Evolutionary conservation across 441 rosid species (phyloP).

Genomic region (Rhodomyrtus psidioides): DNA sequence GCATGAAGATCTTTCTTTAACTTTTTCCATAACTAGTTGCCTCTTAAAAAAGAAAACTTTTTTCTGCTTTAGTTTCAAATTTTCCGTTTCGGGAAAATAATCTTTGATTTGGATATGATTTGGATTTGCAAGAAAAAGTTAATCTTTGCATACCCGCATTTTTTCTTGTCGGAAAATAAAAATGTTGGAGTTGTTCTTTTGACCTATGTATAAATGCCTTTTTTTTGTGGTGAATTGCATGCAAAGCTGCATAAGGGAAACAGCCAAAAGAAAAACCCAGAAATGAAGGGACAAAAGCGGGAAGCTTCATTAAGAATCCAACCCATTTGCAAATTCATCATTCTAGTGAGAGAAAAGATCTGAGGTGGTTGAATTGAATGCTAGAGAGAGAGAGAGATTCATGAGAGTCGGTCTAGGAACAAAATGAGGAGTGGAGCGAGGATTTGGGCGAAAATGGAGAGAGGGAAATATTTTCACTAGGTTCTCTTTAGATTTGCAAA

Average conservation of each 20-base stretch:
- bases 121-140: not conserved
- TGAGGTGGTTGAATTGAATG: not conserved
- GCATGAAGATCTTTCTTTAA: not conserved
- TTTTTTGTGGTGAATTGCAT: not conserved
- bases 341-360: not conserved
- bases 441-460: slow-evolving; percentile 28
- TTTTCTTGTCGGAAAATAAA: too few species aligned
- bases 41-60: not conserved
- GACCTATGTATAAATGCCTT: not conserved
- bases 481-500: not conserved
- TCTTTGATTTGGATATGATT: not conserved
- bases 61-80: not conserved
- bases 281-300: not conserved
- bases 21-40: not conserved
- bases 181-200: not conserved
- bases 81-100: not conserved
- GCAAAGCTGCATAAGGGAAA: not conserved
- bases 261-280: not conserved
- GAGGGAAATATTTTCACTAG: not conserved
- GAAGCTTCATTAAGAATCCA: not conserved
- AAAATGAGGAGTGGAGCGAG: slow-evolving; percentile 40
- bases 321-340: not conserved
- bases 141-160: not conserved
- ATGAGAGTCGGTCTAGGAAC: slow-evolving; percentile 26
- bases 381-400: not conserved